Evolutionary conservation across 352 stramenopile genomes (phyloP), one percentile per base, ranked within the genome.

Genomic region (Pythium inflatum): DNA sequence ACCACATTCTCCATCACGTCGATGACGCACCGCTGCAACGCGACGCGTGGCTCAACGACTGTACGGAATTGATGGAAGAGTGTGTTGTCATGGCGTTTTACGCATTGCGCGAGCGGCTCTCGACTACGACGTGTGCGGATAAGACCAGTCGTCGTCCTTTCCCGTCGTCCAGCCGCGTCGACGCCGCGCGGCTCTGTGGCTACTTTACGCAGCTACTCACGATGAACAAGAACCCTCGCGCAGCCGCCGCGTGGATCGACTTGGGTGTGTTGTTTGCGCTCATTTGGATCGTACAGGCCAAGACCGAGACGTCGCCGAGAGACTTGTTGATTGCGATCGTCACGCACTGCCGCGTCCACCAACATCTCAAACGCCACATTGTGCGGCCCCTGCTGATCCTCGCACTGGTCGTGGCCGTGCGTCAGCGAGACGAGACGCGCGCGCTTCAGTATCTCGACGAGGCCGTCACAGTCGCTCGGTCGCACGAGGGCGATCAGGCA

Each of bases 311-410:
- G 63, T n/a, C 25, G n/a, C 18, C 62, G 73, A 28, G 66, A 59
- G 6, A 77, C 20, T 14, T 89, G 55, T 70, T 89, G 12, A 53
- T 36, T 7, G 20, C 45, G 2, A 53, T 74, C 13, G 46, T 63
- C 57, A 1, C 76, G 60, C 41, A 75, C 40, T 30, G 62, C 68
- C 16, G 61, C 67, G 11, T 68, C 65, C 31, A 55, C 64, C n/a
- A 33, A 28, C 22, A 62, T 68, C 20, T 46, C 56, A 8, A 16
- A 48, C 5, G 11, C 0, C 38, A 33, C 13, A 62, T 48, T 9
- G 77, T 75, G 36, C 77, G 72, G 70, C 66, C 77, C 16, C 56
- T 83, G n/a, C 87, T 92, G 53, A 20, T 84, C 12, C 61, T 77
- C 61, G 82, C 68, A 7, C 74, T 89, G 54, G 48, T 86, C 6